Base-by-base conservation (phyloP, 768 basidiomycete genomes). In the Mycena venus region DNA sequence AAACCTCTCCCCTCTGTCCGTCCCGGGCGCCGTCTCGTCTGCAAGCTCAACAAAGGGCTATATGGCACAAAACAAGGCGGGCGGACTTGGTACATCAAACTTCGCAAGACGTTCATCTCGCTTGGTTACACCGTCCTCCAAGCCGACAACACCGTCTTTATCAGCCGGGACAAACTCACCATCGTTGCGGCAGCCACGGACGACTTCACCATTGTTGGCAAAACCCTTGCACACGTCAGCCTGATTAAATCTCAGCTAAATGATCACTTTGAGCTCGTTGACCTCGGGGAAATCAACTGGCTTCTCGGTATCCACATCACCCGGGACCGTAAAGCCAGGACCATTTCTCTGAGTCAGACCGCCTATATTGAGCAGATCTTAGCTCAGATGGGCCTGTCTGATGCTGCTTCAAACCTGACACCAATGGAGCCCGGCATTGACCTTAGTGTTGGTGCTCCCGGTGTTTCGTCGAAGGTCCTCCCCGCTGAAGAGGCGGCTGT, bases 41-140 rank as follows among this genome's bases (percentile, higher is more conserved):
- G n/a, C n/a, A n/a, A n/a, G n/a, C n/a, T n/a, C n/a, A n/a, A n/a
- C n/a, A n/a, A n/a, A n/a, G n/a, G n/a, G n/a, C n/a, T n/a, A n/a
- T n/a, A n/a, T n/a, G n/a, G n/a, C n/a, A n/a, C n/a, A n/a, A n/a
- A n/a, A n/a, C n/a, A n/a, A n/a, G n/a, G n/a, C n/a, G n/a, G 86
- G 1, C 81, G 82, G 3, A 82, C 82, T 49, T 87, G 84, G 80
- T 82, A 85, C 55, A 55, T 80, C 61, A 78, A 77, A 53, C 70
- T 81, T 3, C 73, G 17, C 11, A 62, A 70, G 40, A 72, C 72
- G 15, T 70, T 78, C 23, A 25, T 34, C 40, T 78, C 14, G 78
- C 64, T 71, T 21, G 68, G 72, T 44, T 74, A 60, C 55, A 61
- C 72, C 53, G 5, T 44, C 69, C 10, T 55, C 14, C 53, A 55